Conservation (phyloP, 306 rosid species). For the Cajanus cajan region DNA sequence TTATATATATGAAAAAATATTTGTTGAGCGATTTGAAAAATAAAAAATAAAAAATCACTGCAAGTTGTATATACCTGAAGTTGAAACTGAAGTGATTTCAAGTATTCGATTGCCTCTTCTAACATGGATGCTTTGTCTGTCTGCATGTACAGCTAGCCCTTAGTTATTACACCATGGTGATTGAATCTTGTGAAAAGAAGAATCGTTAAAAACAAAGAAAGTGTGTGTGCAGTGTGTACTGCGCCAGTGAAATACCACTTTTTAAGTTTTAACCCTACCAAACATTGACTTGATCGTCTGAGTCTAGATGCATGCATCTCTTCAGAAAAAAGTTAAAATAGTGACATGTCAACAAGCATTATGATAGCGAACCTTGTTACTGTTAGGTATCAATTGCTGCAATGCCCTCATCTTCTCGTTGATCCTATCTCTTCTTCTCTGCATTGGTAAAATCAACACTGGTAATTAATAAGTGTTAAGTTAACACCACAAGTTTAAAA, state of each 20-base stretch:
- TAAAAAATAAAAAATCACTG: too few species aligned
- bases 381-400: conserved; percentile 90
- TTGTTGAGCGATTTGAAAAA: too few species aligned
- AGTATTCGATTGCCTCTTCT: conserved; percentile 85
- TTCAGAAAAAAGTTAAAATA: background rate
- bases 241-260: background rate
- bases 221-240: background rate
- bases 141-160: conserved; percentile 49
- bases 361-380: conserved; percentile 65
- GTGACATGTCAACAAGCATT: conserved; percentile 3
- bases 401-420: conserved; percentile 83
- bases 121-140: conserved; percentile 90
- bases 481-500: background rate
- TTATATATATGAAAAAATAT: background rate
- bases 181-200: conserved; percentile 10
- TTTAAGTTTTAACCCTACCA: background rate
- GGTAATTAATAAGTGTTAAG: background rate
- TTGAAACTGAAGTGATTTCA: conserved; percentile 87
- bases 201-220: background rate
- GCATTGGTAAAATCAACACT: conserved; percentile 25
- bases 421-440: conserved; percentile 93
- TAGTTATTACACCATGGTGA: conserved; percentile 6
- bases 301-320: conserved; percentile 8
- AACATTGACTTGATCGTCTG: background rate
- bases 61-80: conserved; percentile 69